Evolutionary conservation across 2,329 filamentous ascomycete species (phyloP).

Genomic region (Botrytis cinerea): DNA sequence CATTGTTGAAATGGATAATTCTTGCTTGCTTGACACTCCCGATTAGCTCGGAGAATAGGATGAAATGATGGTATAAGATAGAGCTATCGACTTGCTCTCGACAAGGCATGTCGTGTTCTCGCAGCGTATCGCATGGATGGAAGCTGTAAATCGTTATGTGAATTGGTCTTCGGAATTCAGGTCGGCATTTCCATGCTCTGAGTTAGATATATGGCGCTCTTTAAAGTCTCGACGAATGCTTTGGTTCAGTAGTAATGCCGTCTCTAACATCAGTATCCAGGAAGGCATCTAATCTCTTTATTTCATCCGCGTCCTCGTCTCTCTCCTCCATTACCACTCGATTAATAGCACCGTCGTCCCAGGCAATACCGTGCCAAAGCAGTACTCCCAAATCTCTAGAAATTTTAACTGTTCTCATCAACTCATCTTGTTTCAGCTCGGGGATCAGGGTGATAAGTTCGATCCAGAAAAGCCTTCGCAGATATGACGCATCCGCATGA

Average conservation of each 20-base stretch:
- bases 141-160: neutral
- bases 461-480: conserved; percentile 55
- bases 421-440: conserved; percentile 31
- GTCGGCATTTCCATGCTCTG: neutral
- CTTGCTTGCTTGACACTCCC: neutral
- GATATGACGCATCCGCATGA: conserved; percentile 45
- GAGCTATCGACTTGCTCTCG: neutral
- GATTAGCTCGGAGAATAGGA: neutral
- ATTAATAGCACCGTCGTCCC: conserved; percentile 60
- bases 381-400: conserved; percentile 58
- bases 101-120: neutral
- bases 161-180: neutral
- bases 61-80: neutral
- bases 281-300: conserved; percentile 51
- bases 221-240: neutral
- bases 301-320: conserved; percentile 52
- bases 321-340: conserved; percentile 54
- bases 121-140: neutral
- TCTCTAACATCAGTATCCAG: conserved; percentile 24
- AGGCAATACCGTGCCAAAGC: conserved; percentile 65
- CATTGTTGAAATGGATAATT: neutral
- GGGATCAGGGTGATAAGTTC: conserved; percentile 44
- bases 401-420: conserved; percentile 44
- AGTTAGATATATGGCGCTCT: neutral
- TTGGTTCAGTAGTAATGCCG: no score